Evolutionary conservation across 179 eudicot species (phyloP).

Genomic region (Corrigiola litoralis): DNA sequence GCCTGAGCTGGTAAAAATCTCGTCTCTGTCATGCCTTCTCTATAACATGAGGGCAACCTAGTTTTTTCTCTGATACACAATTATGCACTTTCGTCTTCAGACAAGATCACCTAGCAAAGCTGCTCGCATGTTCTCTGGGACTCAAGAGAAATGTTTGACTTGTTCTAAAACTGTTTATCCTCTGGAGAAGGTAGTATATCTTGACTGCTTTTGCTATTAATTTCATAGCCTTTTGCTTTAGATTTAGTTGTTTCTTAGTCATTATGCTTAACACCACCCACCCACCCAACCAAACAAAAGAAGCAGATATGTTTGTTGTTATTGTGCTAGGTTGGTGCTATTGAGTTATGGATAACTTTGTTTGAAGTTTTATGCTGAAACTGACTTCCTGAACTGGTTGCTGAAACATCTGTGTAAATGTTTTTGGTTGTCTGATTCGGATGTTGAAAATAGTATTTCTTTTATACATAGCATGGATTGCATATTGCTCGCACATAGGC

Average conservation of each 20-base stretch:
- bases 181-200: slow-evolving; percentile 72
- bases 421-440: no score
- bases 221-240: background rate
- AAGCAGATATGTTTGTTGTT: background rate
- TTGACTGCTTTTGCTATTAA: background rate
- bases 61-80: slow-evolving; percentile 12
- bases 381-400: background rate
- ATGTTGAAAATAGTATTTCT: no score
- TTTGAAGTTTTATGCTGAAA: background rate
- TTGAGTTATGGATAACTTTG: no score
- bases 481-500: no score
- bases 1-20: slow-evolving; percentile 66
- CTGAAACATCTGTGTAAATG: no score
- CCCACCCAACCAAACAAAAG: background rate
- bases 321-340: background rate
- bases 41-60: background rate
- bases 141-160: slow-evolving; percentile 92
- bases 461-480: no score
- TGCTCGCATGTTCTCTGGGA: slow-evolving; percentile 95
- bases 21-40: slow-evolving; percentile 1
- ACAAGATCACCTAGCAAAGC: slow-evolving; percentile 93
- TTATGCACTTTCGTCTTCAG: slow-evolving; percentile 36
- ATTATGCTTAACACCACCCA: background rate
- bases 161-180: slow-evolving; percentile 96
- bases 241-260: background rate